Base-by-base conservation (phyloP, 495 filamentous ascomycete genomes). In the Beverwykella pulmonaria region DNA sequence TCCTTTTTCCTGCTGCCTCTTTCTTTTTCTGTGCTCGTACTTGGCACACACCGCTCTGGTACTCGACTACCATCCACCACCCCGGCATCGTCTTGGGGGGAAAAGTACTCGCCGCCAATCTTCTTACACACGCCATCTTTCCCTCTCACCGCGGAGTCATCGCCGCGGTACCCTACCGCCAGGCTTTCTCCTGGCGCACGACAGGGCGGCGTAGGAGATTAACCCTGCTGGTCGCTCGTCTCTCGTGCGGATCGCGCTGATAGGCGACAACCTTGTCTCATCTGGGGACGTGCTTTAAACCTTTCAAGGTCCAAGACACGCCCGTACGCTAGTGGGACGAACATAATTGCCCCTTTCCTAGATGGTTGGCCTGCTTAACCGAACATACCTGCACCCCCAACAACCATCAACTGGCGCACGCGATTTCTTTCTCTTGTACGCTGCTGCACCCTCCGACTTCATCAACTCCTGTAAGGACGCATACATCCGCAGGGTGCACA, bases 261-360 rank as follows among this genome's bases (percentile, higher is more conserved):
- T 44, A 10, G 15, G 39, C 39, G 39, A 44, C 17, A 44, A n/a
- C 39, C 17, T n/a, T 44, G 39, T 44, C 39, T 44, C 39, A 44
- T 44, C 39, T 44, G 39, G 39, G 9, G 17, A 5, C 32, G 32
- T 34, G 32, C 32, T 5, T 34, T 6, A 44, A 44, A n/a, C 39
- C 17, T 44, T 44, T 14, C 8, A n/a, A 9, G 4, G 30, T 4
- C 5, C 30, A 34, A 34, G 30, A 47, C 5, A 15, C 44, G 15
- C 15, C 44, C 44, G 53, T 47, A 48, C 41, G 56, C 56, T 59
- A 48, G 56, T 22, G 56, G 36, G n/a, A n/a, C n/a, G 53, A 39
- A 30, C 32, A 15, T 39, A 25, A 34, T 25, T 36, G 14, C 56
- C 56, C 56, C 56, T 59, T 59, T 59, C 56, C 27, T 47, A 36